Base-by-base conservation (phyloP, 2,329 filamentous ascomycete genomes). In the Thermomyces lanuginosus region DNA sequence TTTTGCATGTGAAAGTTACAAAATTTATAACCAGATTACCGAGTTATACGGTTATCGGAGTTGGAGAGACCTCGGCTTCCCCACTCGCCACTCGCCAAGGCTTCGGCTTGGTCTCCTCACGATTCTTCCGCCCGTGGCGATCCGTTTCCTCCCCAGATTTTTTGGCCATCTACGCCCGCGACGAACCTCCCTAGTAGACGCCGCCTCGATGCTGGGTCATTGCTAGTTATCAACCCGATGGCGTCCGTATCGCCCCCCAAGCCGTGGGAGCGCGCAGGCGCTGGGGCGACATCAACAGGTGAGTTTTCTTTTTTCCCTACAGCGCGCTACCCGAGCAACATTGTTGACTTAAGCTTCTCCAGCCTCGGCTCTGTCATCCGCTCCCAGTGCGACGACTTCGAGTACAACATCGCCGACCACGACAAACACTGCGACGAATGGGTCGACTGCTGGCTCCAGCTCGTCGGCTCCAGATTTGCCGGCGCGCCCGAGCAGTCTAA, bases 181-280 rank as follows among this genome's bases (percentile, higher is more conserved):
- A n/a, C n/a, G n/a, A n/a, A n/a, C n/a, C n/a, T n/a, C n/a, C n/a
- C n/a, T n/a, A n/a, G n/a, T n/a, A n/a, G n/a, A n/a, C n/a, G n/a
- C n/a, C n/a, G n/a, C n/a, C n/a, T 43, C 37, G 30, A 53, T 52
- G 48, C 41, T 31, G 43, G 32, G 29, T 34, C 40, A 34, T 29
- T 46, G 37, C 45, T 31, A 35, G 28, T 11, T 21, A 24, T 21
- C 32, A 31, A 40, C 36, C 36, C 41, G 37, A 71, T 72, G 66
- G 64, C 66, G 44, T 59, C 64, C 39, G 60, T 61, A 38, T 93
- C 86, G 54, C 89, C 89, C 48, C 89, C 89, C 30, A 98, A 98
- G 60, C 89, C 89, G 24, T 98, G 89, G 89, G 89, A 98, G 60
- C 71, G 76, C 53, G 68, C 75, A 39, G 77, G 76, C 55, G 63